Evolutionary conservation across 106 monocot species (phyloP).

Genomic region (Apostasia shenzhenica): DNA sequence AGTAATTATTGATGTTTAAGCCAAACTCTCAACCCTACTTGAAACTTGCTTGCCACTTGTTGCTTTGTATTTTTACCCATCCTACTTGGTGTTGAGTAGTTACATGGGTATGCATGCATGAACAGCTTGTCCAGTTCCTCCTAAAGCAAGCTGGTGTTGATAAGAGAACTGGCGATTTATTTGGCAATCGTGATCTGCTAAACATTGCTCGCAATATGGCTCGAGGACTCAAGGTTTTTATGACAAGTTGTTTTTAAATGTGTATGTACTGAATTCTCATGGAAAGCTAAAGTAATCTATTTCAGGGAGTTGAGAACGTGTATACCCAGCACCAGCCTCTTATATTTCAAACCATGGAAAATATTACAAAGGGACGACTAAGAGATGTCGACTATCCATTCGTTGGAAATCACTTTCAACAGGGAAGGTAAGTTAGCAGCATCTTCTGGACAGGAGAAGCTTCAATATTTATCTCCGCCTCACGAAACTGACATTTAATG

Average conservation of each 20-base stretch:
- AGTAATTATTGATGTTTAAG: too few species aligned
- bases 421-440: slow-evolving; percentile 59
- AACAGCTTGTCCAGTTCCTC: slow-evolving; percentile 68
- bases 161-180: slow-evolving; percentile 63
- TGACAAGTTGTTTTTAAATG: not conserved
- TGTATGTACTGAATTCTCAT: slow-evolving; percentile 1
- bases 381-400: slow-evolving; percentile 90
- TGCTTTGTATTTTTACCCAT: too few species aligned
- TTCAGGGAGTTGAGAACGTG: slow-evolving; percentile 96
- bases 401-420: slow-evolving; percentile 94
- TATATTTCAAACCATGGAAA: slow-evolving; percentile 93
- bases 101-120: slow-evolving; percentile 8
- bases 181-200: slow-evolving; percentile 69
- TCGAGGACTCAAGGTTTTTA: slow-evolving; percentile 59
- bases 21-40: too few species aligned
- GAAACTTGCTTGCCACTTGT: too few species aligned
- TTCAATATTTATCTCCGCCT: too few species aligned
- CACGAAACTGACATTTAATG: too few species aligned
- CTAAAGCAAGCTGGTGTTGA: slow-evolving; percentile 81
- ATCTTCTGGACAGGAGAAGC: not conserved
- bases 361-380: slow-evolving; percentile 74
- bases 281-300: not conserved
- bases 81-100: too few species aligned
- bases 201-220: slow-evolving; percentile 85
- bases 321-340: slow-evolving; percentile 99